phyloP scores from a whole-genome alignment of 805 yeast species.

The Pichia exigua region DNA sequence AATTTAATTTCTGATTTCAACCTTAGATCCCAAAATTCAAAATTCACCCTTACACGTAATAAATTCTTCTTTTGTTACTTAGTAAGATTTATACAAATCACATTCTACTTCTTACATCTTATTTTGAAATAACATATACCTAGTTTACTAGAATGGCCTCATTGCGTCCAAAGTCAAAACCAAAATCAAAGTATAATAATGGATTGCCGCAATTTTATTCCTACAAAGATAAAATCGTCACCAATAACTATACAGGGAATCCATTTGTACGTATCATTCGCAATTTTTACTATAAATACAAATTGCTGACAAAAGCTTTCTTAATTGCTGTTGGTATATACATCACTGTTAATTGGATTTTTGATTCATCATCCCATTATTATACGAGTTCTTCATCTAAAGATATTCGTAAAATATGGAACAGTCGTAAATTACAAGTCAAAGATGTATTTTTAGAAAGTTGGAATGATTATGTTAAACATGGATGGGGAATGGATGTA shows the following conservation, averaged over 20 bases:
- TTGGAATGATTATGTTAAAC: constrained; percentile 65
- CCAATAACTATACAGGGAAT: constrained; percentile 8
- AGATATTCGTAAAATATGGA: constrained; percentile 32
- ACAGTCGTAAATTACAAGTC: constrained; percentile 45
- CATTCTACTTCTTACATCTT: no score
- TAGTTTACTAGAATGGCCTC: constrained; percentile 4
- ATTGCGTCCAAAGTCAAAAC: constrained; percentile 13
- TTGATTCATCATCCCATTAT: background rate
- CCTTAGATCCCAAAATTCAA: background rate
- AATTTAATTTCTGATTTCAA: no score
- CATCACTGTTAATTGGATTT: constrained; percentile 24
- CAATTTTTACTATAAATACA: constrained; percentile 17
- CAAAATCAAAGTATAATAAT: constrained; percentile 20
- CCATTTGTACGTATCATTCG: constrained; percentile 1
- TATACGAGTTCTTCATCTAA: background rate
- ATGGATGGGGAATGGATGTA: constrained; percentile 83
- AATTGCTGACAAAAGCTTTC: constrained; percentile 38
- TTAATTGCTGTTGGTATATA: constrained; percentile 36
- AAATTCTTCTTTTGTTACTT: background rate
- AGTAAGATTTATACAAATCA: no score
- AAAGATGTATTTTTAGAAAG: constrained; percentile 61
- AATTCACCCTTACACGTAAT: background rate
- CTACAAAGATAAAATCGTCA: constrained; percentile 41
- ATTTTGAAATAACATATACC: background rate
- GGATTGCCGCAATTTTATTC: constrained; percentile 37